These are phyloP conservation scores for Metarhizium rileyi DNA, from an alignment of 2,329 filamentous ascomycete genomes.

Conservation along the genomic window DNA sequence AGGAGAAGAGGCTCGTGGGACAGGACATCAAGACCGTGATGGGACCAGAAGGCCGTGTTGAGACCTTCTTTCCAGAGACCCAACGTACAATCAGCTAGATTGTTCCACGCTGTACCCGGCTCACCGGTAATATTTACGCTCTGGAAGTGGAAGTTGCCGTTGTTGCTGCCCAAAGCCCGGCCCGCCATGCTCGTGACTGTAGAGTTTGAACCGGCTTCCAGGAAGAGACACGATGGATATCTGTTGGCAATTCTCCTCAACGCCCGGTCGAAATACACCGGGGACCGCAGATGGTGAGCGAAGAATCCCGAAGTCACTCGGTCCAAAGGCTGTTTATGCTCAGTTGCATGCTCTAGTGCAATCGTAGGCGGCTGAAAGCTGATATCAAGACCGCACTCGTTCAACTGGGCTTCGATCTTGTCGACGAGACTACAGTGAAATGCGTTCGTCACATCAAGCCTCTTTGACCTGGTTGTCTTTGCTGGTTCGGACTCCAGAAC, in stretches of 20 bases:
- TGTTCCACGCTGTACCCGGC: not conserved
- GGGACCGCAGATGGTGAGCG: slow-evolving; percentile 28
- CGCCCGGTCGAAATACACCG: slow-evolving; percentile 35
- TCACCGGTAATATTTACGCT: slow-evolving; percentile 1
- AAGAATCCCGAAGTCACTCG: slow-evolving; percentile 10
- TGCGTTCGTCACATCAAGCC: slow-evolving; percentile 34
- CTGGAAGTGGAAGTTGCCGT: not conserved
- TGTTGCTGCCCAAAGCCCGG: slow-evolving; percentile 13
- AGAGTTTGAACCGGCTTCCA: slow-evolving; percentile 32
- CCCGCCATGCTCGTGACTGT: slow-evolving; percentile 24
- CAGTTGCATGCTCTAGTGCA: slow-evolving; percentile 7
- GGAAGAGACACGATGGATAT: slow-evolving; percentile 19
- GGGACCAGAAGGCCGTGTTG: slow-evolving; percentile 26
- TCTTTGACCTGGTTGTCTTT: slow-evolving; percentile 20
- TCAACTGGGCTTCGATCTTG: slow-evolving; percentile 17
- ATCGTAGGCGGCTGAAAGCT: slow-evolving; percentile 2
- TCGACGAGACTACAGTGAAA: slow-evolving; percentile 37
- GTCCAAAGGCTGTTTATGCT: not conserved
- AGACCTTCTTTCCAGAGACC: slow-evolving; percentile 32
- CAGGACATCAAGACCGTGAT: slow-evolving; percentile 17
- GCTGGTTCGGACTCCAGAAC: not conserved
- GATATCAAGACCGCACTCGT: slow-evolving; percentile 13
- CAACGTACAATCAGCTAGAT: slow-evolving; percentile 16
- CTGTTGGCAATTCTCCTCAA: slow-evolving; percentile 25
- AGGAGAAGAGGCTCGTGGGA: slow-evolving; percentile 17